These are phyloP conservation scores for Kluyveromyces starmeri DNA, from an alignment of 805 yeast species.

Conservation along the genomic window DNA sequence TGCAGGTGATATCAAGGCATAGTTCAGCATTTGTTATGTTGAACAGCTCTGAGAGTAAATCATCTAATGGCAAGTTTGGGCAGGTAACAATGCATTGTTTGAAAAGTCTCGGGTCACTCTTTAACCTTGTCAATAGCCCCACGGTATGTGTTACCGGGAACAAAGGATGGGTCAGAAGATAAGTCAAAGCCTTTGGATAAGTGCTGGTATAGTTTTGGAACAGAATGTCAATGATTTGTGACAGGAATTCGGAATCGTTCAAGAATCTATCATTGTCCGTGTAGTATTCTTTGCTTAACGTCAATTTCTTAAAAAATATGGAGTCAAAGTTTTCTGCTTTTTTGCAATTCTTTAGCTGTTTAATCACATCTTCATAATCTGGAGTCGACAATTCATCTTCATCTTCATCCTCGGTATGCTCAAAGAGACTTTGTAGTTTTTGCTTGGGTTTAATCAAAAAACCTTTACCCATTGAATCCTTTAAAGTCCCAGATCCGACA, in stretches of 20 bases:
- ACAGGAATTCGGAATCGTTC: conserved; percentile 45
- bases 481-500: conserved; percentile 58
- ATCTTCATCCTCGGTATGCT: conserved; percentile 10
- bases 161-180: conserved; percentile 78
- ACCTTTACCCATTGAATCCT: conserved; percentile 63
- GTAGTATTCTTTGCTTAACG: conserved; percentile 41
- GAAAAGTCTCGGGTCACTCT: conserved; percentile 51
- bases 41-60: conserved; percentile 53
- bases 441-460: conserved; percentile 13
- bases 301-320: conserved; percentile 24
- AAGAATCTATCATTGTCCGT: conserved; percentile 58
- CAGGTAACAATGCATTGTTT: conserved; percentile 80
- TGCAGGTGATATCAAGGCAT: conserved; percentile 55
- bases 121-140: conserved; percentile 46
- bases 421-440: conserved; percentile 23
- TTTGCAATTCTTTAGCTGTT: conserved; percentile 17
- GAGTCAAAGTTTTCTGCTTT: conserved; percentile 25
- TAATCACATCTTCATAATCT: conserved; percentile 20
- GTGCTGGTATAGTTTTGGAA: conserved; percentile 26
- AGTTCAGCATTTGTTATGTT: conserved; percentile 50
- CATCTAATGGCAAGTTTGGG: conserved; percentile 55
- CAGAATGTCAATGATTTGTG: conserved; percentile 35
- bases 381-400: conserved; percentile 7
- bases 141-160: conserved; percentile 56
- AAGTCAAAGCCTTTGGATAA: conserved; percentile 56